Base-by-base conservation (phyloP, 2,329 filamentous ascomycete genomes). In the Aspergillus sclerotialis region DNA sequence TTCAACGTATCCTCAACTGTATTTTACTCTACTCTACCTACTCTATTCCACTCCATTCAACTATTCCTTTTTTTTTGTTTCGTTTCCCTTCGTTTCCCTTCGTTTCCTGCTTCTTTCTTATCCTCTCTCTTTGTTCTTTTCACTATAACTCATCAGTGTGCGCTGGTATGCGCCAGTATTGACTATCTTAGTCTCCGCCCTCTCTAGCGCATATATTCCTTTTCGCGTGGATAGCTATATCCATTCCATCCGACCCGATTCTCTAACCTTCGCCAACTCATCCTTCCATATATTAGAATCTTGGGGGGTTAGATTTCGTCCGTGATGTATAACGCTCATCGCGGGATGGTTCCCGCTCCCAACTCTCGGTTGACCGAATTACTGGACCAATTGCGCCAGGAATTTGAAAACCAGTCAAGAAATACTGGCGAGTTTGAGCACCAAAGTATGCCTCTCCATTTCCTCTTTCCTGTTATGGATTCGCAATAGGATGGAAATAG, bases 371-470 rank as follows among this genome's bases (percentile, higher is more conserved):
- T 96, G 52, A 87, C 84, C 49, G 90, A 98, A 72, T 78, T 96
- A 45, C 75, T 98, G 56, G 90, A 96, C 37, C 83, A 88, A 60
- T 78, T 98, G 52, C 81, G 90, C 56, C 75, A 78, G 55, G 92
- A 98, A 65, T 96, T 95, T 50, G 90, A 96, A 48, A 81, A 74
- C 41, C 84, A 93, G 62, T 75, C 82, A 50, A 80, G 84, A 46
- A 80, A 85, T 50, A 84, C 80, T 46, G 86, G 86, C 59, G 85
- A 87, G 51, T 93, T 88, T 60, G 90, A 98, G 60, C 85, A 90
- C 61, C 88, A 94, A 61, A 84, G 90, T 95, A 79, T 73, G 88
- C 80, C 40, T 43, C 8, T 29, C 29, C 17, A 21, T 27, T 14
- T 14, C 30, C 27, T 29, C 40, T 35, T 23, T 42, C 25, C 15